A percentile compares a stretch with the other conserved stretches of the same genome.
phyloP scores from a whole-genome alignment of 352 stramenopile species.

The Pythium pectinolyticum region DNA sequence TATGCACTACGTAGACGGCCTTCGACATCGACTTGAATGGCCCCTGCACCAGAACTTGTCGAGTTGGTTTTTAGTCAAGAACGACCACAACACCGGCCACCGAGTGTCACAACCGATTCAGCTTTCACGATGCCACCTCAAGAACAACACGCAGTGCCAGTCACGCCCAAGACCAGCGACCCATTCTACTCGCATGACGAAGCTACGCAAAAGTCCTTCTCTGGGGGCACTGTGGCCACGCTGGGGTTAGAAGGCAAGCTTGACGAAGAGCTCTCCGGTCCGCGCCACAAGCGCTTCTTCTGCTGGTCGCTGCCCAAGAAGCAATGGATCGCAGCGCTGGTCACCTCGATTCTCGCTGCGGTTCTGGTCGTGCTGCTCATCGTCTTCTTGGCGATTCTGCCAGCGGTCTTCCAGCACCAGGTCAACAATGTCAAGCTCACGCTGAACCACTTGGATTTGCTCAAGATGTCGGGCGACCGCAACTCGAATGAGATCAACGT shows the following conservation, averaged over 20 bases:
- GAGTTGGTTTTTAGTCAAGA: too few relatives aligned
- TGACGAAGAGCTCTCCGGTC: not conserved
- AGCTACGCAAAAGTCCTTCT: not conserved
- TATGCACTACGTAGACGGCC: too few relatives aligned
- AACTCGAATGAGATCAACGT: conserved; percentile 38
- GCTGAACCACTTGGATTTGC: conserved; percentile 70
- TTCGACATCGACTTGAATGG: too few relatives aligned
- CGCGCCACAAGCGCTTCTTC: conserved; percentile 39
- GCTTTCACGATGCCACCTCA: conserved; percentile 1
- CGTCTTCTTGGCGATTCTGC: conserved; percentile 56
- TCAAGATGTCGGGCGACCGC: conserved; percentile 40
- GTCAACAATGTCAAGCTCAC: conserved; percentile 57
- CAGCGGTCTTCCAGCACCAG: conserved; percentile 62
- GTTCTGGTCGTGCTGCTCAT: conserved; percentile 57
- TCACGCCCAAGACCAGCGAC: conserved; percentile 6
- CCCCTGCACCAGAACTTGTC: not conserved
- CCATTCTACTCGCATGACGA: not conserved
- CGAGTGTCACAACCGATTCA: not conserved
- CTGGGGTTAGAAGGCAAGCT: conserved; percentile 3
- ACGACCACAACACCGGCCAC: not conserved
- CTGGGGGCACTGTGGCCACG: not conserved
- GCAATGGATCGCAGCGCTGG: conserved; percentile 50
- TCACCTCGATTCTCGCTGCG: conserved; percentile 42
- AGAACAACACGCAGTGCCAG: not conserved
- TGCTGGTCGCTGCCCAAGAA: conserved; percentile 58